A percentile compares a stretch with the other conserved stretches of the same genome.
Evolutionary conservation across 2,329 filamentous ascomycete genomes (phyloP).

Genomic region (Ustilaginoidea virens): DNA sequence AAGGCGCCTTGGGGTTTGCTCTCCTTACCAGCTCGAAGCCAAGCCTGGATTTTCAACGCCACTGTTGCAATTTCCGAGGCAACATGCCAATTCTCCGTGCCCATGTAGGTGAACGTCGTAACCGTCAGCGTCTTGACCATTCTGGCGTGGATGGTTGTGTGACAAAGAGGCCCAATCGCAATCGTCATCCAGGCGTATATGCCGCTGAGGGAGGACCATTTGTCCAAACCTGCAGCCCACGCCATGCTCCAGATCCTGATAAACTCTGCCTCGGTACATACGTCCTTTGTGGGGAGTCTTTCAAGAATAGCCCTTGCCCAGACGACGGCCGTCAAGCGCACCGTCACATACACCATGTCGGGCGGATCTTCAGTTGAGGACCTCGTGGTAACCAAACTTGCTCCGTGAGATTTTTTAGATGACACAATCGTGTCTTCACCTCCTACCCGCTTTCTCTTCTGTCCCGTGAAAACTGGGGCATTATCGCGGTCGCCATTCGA

Average conservation of each 20-base stretch:
- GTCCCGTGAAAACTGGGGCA: neutral
- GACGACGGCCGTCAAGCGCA: constrained; percentile 29
- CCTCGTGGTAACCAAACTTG: no score
- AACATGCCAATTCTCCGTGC: constrained; percentile 33
- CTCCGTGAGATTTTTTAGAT: no score
- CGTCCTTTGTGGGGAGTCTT: constrained; percentile 24
- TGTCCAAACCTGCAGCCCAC: constrained; percentile 29
- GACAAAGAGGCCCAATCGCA: constrained; percentile 23
- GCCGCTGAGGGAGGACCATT: constrained; percentile 30
- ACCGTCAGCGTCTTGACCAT: constrained; percentile 31
- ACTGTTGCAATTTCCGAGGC: constrained; percentile 20
- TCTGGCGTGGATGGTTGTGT: constrained; percentile 22
- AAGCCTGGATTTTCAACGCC: constrained; percentile 24
- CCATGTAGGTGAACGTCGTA: constrained; percentile 27
- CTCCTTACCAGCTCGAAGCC: constrained; percentile 18
- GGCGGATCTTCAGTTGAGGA: constrained; percentile 10
- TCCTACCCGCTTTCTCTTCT: constrained; percentile 7
- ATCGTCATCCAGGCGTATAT: constrained; percentile 33
- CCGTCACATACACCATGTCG: constrained; percentile 30
- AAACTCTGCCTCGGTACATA: constrained; percentile 24
- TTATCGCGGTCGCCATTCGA: constrained; percentile 1
- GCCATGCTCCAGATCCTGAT: constrained; percentile 27
- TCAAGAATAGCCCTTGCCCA: constrained; percentile 30
- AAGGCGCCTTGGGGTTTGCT: constrained; percentile 2
- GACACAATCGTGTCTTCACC: constrained; percentile 2